Percentiles rank a stretch among this genome's conserved stretches.
Conservation (phyloP, 441 rosid species). For the Hura crepitans region DNA sequence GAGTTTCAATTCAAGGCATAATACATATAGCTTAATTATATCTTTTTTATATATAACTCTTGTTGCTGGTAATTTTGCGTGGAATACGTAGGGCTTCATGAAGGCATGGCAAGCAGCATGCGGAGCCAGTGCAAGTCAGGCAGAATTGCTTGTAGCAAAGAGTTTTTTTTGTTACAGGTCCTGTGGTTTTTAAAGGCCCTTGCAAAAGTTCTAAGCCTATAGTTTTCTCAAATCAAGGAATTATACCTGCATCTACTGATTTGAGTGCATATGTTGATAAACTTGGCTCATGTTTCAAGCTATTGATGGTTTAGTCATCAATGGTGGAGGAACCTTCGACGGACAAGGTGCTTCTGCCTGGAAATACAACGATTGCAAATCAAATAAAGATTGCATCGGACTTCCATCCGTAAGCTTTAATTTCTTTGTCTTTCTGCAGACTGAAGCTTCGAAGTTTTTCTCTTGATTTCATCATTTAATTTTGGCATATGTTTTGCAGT, state of each 20-base stretch:
- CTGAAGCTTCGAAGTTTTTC: too few relatives aligned
- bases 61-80: background rate
- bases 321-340: constrained; percentile 40
- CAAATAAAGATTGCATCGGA: constrained; percentile 14
- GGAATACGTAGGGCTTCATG: constrained; percentile 37
- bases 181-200: constrained; percentile 38
- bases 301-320: constrained; percentile 29
- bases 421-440: too few relatives aligned
- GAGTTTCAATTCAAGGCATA: too few relatives aligned
- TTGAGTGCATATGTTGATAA: constrained; percentile 14
- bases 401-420: constrained; percentile 40
- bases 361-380: constrained; percentile 30
- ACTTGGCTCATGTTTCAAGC: constrained; percentile 38
- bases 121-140: constrained; percentile 11
- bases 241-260: constrained; percentile 26
- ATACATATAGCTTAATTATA: background rate
- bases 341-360: constrained; percentile 38
- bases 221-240: constrained; percentile 32
- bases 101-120: constrained; percentile 43
- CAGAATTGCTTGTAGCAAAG: constrained; percentile 31
- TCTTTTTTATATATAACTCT: too few relatives aligned
- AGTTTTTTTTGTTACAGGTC: constrained; percentile 32
- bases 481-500: too few relatives aligned
- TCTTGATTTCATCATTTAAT: too few relatives aligned
- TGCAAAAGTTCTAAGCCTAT: constrained; percentile 26